These are phyloP conservation scores for Thelonectria olida DNA, from an alignment of 2,329 filamentous ascomycete species.

Conservation along the genomic window DNA sequence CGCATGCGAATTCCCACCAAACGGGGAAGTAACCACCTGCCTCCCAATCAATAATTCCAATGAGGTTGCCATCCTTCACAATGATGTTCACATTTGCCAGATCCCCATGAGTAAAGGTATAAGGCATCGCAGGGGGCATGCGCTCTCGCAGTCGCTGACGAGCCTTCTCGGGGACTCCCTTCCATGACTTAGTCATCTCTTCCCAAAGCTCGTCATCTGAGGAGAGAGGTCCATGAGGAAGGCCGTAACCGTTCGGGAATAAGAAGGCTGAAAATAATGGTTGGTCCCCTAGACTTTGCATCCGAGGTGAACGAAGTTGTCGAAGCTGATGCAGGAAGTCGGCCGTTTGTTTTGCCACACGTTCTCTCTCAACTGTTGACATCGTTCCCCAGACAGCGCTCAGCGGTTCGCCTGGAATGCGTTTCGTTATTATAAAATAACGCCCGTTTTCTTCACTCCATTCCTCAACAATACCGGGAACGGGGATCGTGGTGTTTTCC, in stretches of 20 bases:
- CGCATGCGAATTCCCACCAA: conserved; percentile 49
- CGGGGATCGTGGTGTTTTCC: conserved; percentile 22
- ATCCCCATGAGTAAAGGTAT: conserved; percentile 49
- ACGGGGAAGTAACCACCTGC: conserved; percentile 48
- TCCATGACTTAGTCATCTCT: background rate
- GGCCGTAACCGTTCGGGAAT: background rate
- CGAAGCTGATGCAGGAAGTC: conserved; percentile 23
- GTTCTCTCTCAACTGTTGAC: conserved; percentile 37
- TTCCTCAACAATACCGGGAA: conserved; percentile 13
- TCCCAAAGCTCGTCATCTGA: background rate
- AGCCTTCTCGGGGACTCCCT: background rate
- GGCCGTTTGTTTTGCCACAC: conserved; percentile 36
- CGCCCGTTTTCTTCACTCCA: conserved; percentile 20
- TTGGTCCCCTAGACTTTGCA: background rate
- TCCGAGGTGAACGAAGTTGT: conserved; percentile 9
- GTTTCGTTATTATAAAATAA: conserved; percentile 26
- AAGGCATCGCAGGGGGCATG: conserved; percentile 33
- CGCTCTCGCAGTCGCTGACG: conserved; percentile 4
- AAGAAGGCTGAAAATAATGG: background rate
- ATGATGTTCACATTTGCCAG: conserved; percentile 50
- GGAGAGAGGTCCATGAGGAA: background rate
- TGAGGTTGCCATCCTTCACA: conserved; percentile 46
- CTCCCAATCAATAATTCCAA: conserved; percentile 53
- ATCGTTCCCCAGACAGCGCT: conserved; percentile 20
- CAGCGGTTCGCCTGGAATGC: conserved; percentile 23